These are phyloP conservation scores for Scedosporium dehoogii DNA, from an alignment of 2,329 filamentous ascomycete genomes.

Conservation along the genomic window DNA sequence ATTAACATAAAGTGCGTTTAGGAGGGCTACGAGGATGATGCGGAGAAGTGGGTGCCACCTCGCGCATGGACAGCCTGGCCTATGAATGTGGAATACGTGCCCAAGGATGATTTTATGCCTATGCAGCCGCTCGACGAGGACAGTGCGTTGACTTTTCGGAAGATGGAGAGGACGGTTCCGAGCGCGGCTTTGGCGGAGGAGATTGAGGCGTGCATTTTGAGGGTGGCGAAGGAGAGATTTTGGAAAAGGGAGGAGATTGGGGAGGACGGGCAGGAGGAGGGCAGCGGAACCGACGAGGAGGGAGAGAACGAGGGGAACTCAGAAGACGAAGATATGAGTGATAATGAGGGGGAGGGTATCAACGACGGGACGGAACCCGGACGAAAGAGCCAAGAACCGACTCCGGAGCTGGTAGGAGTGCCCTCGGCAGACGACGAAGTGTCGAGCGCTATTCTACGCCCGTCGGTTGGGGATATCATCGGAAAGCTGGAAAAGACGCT, in stretches of 20 bases:
- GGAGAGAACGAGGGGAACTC: not conserved
- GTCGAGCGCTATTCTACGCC: conserved; percentile 54
- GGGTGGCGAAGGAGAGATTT: conserved; percentile 58
- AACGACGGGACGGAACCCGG: not conserved
- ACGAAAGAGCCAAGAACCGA: not conserved
- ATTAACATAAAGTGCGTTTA: not conserved
- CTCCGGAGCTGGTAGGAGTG: conserved; percentile 15
- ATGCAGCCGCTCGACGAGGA: conserved; percentile 34
- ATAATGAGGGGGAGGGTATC: not conserved
- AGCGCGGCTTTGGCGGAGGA: conserved; percentile 60
- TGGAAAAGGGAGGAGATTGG: conserved; percentile 15
- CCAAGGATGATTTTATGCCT: conserved; percentile 39
- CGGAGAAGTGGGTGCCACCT: conserved; percentile 35
- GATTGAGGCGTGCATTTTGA: conserved; percentile 55
- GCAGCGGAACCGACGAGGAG: not conserved
- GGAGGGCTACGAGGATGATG: not conserved
- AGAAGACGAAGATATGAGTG: not conserved
- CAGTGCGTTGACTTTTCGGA: conserved; percentile 41
- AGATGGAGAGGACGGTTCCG: conserved; percentile 31
- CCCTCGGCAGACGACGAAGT: conserved; percentile 62
- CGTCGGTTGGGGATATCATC: conserved; percentile 61
- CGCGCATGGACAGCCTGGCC: conserved; percentile 82
- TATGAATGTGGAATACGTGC: conserved; percentile 51
- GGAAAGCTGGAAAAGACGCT: conserved; percentile 60
- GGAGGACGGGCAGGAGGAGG: not conserved